A percentile compares a stretch with the other conserved stretches of the same genome.
Conservation (phyloP, 2,329 filamentous ascomycete species). For the Neurospora crassa region DNA sequence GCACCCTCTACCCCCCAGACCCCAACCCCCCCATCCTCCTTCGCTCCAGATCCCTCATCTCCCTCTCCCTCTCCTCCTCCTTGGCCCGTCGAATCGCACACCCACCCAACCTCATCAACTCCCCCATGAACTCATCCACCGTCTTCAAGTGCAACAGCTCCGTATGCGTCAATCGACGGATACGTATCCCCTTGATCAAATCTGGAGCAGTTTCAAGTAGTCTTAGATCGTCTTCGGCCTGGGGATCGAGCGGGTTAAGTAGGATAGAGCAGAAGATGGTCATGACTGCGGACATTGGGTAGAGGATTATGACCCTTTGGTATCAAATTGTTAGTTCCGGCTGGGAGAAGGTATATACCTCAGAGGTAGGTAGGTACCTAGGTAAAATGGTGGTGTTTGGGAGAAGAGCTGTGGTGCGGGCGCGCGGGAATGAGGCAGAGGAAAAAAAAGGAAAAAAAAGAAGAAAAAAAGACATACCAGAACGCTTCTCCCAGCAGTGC, state of each 20-base stretch:
- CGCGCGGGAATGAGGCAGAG: no score
- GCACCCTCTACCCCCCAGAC: neutral
- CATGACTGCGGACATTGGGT: conserved; percentile 44
- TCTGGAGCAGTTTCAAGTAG: conserved; percentile 32
- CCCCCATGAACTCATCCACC: conserved; percentile 29
- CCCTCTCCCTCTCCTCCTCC: neutral
- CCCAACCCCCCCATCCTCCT: neutral
- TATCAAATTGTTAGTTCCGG: no score
- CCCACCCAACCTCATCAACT: conserved; percentile 26
- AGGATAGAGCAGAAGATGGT: conserved; percentile 47
- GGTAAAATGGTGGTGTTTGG: no score
- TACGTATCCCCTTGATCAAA: conserved; percentile 26
- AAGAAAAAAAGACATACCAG: conserved; percentile 27
- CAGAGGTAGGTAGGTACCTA: no score
- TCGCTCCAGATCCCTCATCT: neutral
- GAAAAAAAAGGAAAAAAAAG: no score
- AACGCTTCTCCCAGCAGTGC: conserved; percentile 37
- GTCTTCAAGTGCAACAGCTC: conserved; percentile 26
- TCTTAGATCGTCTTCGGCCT: conserved; percentile 34
- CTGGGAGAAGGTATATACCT: no score
- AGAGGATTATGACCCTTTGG: conserved; percentile 43
- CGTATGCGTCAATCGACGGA: conserved; percentile 21
- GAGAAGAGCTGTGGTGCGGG: no score
- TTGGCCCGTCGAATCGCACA: conserved; percentile 22
- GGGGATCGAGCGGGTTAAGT: conserved; percentile 32